These are phyloP conservation scores for Fallopia convolvulus DNA, from an alignment of 148 eudicot species.

Conservation along the genomic window DNA sequence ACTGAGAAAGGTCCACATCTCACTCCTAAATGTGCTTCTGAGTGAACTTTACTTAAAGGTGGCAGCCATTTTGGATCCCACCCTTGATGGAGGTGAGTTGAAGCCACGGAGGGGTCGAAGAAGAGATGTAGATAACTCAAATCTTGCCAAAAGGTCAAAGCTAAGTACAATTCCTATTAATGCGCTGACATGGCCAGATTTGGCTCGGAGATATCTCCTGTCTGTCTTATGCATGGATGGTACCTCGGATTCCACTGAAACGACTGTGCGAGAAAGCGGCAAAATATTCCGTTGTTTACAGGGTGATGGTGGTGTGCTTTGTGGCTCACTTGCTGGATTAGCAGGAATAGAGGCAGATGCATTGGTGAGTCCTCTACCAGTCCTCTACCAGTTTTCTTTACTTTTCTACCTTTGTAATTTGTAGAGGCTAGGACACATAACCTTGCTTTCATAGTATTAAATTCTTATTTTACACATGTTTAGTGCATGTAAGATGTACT, in stretches of 20 bases:
- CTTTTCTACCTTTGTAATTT: not conserved
- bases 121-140: conserved; percentile 40
- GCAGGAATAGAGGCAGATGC: conserved; percentile 75
- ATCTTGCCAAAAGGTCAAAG: conserved; percentile 34
- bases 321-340: conserved; percentile 65
- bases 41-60: conserved; percentile 57
- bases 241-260: conserved; percentile 35
- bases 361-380: conserved; percentile 38
- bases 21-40: conserved; percentile 44
- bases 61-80: conserved; percentile 45
- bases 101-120: conserved; percentile 55
- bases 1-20: conserved; percentile 33
- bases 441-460: not conserved
- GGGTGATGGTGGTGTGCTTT: conserved; percentile 73
- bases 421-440: not conserved
- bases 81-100: conserved; percentile 36
- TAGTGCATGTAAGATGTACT: not conserved
- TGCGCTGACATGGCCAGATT: conserved; percentile 70
- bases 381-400: not conserved
- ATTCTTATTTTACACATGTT: not conserved
- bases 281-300: conserved; percentile 53
- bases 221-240: conserved; percentile 47
- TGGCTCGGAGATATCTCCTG: conserved; percentile 60
- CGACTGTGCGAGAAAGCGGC: conserved; percentile 36
- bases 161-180: conserved; percentile 49